Conservation (phyloP, 768 basidiomycete species). For the Vararia minispora region DNA sequence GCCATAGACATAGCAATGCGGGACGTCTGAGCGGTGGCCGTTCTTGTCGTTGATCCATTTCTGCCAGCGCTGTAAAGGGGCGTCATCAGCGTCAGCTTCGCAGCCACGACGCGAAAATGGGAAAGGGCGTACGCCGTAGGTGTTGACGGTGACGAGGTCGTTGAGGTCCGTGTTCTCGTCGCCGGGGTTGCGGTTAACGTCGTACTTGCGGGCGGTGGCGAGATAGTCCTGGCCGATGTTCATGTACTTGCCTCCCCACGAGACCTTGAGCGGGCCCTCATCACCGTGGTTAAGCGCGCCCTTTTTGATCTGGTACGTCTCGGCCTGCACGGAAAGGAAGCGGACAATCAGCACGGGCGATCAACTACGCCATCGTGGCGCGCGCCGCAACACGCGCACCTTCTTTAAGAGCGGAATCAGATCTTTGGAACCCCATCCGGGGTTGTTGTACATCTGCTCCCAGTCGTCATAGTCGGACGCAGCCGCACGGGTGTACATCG, state of each 20-base stretch:
- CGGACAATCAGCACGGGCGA: conserved; percentile 16
- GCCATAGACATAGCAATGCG: conserved; percentile 30
- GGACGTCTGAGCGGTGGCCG: conserved; percentile 45
- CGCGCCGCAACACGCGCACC: conserved; percentile 21
- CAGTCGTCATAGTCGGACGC: conserved; percentile 61
- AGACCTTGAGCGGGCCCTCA: conserved; percentile 31
- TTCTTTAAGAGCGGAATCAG: conserved; percentile 49
- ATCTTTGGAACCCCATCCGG: conserved; percentile 49
- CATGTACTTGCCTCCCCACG: conserved; percentile 16
- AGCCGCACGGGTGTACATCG: conserved; percentile 46
- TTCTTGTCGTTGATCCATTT: conserved; percentile 45
- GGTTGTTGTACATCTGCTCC: conserved; percentile 37
- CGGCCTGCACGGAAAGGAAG: conserved; percentile 18
- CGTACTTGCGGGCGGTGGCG: conserved; percentile 15
- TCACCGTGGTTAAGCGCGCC: conserved; percentile 31
- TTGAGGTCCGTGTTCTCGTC: conserved; percentile 15
- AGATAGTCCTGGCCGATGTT: conserved; percentile 19
- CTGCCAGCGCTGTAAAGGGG: background rate
- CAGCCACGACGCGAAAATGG: background rate
- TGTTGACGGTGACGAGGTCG: conserved; percentile 16
- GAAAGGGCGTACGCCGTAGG: conserved; percentile 15
- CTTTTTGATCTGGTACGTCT: conserved; percentile 25
- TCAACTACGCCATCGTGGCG: too few relatives aligned
- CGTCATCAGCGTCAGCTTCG: background rate
- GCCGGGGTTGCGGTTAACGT: conserved; percentile 11